Conservation (phyloP, 805 yeast species). For the Pichia ethanolica region DNA sequence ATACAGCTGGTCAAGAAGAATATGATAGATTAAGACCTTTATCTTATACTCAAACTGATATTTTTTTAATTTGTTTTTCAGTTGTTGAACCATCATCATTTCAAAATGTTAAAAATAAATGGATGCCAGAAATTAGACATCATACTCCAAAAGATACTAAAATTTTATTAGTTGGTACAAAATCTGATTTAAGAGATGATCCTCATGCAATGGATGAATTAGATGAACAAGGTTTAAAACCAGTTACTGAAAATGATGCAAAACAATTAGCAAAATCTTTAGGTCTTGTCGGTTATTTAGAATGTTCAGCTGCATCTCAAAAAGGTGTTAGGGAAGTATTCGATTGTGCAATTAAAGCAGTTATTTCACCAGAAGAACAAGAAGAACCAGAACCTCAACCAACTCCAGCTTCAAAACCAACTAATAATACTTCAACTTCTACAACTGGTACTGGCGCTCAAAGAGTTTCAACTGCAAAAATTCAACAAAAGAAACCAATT, state of each 20-base stretch:
- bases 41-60: constrained; percentile 88
- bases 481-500: background rate
- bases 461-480: background rate
- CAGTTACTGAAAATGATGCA: constrained; percentile 59
- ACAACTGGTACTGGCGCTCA: background rate
- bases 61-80: constrained; percentile 80
- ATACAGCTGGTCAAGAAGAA: constrained; percentile 93
- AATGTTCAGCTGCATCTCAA: constrained; percentile 88
- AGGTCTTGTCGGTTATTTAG: constrained; percentile 68
- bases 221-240: constrained; percentile 52
- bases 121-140: constrained; percentile 83
- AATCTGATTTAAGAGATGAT: constrained; percentile 78
- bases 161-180: constrained; percentile 79
- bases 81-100: constrained; percentile 75
- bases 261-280: constrained; percentile 57
- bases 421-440: background rate
- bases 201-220: constrained; percentile 66
- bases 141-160: constrained; percentile 69
- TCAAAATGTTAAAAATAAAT: constrained; percentile 70
- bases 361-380: constrained; percentile 43
- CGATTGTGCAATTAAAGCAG: constrained; percentile 72
- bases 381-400: background rate
- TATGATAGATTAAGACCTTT: constrained; percentile 85
- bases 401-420: background rate
- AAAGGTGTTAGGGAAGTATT: constrained; percentile 79